Base-by-base conservation (phyloP, 2,329 filamentous ascomycete genomes). In the Cladosporium phlei region DNA sequence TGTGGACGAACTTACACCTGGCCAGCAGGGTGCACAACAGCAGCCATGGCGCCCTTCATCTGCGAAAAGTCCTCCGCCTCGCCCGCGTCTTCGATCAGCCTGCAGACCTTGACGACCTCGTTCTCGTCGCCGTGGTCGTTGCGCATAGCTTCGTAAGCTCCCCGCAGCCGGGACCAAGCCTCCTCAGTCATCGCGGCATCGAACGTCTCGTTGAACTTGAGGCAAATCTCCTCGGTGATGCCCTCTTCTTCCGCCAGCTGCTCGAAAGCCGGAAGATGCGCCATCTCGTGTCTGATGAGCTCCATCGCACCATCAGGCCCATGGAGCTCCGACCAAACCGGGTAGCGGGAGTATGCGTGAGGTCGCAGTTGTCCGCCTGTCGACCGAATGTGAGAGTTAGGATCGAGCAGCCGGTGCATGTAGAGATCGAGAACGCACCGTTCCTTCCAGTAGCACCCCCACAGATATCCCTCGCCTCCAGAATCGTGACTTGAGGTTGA, bases 121-220 rank as follows among this genome's bases (percentile, higher is more conserved):
- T 59, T 52, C 21, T 61, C 55, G 11, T 52, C 52, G 19, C 60
- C 61, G 28, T 59, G 55, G 14, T 64, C 61, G 4, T 40, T 54
- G 20, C 52, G 52, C 51, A 64, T 60, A 3, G 50, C 52, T 2
- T 61, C 59, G 21, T 56, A 59, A 16, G 59, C 58, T 27, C 51
- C 53, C 28, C 56, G 59, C 2, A 64, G 51, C 8, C 60, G 47
- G 3, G 29, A 34, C 62, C 58, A 64, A 14, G 60, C 60, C 39
- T 61, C 58, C 4, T 59, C 54, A 1, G 62, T 59, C 61, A 64
- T 64, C 1, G 59, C 61, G 11, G 59, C 62, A 47, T 64, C 62
- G 37, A 64, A 64, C 2, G 62, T 64, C 49, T 63, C 56, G 16
- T 60, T 59, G 6, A 62, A 56, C 14, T 57, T 55, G 25, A 64